Evolutionary conservation across 1,139 yeast genomes (phyloP), one percentile per base, ranked within the genome.

Genomic region (Taphrina sp.): DNA sequence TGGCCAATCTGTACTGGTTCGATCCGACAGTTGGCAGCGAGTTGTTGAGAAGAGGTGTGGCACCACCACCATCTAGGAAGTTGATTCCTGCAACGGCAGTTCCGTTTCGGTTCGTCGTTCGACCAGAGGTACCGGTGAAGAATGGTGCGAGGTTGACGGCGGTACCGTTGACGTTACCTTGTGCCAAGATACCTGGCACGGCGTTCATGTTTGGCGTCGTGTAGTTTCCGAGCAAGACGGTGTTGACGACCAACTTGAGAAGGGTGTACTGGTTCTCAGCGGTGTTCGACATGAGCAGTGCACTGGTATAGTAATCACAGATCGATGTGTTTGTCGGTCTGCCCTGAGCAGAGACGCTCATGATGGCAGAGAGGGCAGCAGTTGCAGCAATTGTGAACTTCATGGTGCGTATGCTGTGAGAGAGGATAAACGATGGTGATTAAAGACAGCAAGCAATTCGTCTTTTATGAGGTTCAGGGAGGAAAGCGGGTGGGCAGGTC

Each of bases 241-340:
- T 47, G 53, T 47, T 47, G 53, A 47, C 53, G n/a, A 47, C 22
- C 22, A 47, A 34, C 44, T 47, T 47, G 34, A 47, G 44, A n/a
- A 47, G 53, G 5, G 53, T 47, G 29, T 47, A 47, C 44, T 47
- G 53, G 44, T 47, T 47, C 45, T 47, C 53, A 5, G 53, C 53
- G 10, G 53, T 47, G 53, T 47, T 47, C 44, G 31, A 29, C 44
- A 36, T 38, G 20, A 47, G 44, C 36, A 47, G 28, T 19, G 53
- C 53, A 14, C 37, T 26, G 24, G 53, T 47, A 37, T 47, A 47
- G 53, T 47, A 47, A 39, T 47, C 53, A 29, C 53, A 47, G 44
- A 47, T 47, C 26, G 53, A 47, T 19, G 53, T 37, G 44, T 47
- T 47, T 17, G 44, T 37, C n/a, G 53, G 53, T 19, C 53, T 29